These are phyloP conservation scores for Boletus subparvulus DNA, from an alignment of 768 basidiomycete genomes.

Conservation along the genomic window DNA sequence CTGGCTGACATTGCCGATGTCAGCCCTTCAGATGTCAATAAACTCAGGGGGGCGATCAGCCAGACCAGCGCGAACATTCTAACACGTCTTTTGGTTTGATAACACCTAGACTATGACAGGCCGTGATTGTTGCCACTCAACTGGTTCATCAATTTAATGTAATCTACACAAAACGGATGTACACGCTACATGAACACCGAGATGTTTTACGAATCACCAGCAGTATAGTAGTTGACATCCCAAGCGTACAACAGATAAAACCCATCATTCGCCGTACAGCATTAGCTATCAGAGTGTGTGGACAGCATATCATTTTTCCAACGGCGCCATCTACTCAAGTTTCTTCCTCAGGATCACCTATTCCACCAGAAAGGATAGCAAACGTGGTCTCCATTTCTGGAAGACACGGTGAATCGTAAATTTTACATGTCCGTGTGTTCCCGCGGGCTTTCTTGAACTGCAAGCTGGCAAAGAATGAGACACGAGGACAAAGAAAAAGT, in stretches of 20 bases:
- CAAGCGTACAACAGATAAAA: conserved; percentile 12
- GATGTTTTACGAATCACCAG: neutral
- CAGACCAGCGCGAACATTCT: conserved; percentile 84
- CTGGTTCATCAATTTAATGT: conserved; percentile 36
- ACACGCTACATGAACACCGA: neutral
- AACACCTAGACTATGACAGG: neutral
- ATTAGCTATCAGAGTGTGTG: neutral
- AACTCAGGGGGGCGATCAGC: conserved; percentile 74
- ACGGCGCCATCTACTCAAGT: conserved; percentile 33
- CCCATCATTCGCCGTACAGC: conserved; percentile 6
- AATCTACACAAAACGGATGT: conserved; percentile 15
- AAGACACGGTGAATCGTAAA: conserved; percentile 96
- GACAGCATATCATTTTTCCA: neutral
- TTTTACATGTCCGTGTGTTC: conserved; percentile 90
- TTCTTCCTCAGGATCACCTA: conserved; percentile 94
- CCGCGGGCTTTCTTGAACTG: conserved; percentile 92
- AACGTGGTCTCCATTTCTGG: conserved; percentile 97
- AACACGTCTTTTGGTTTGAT: conserved; percentile 76
- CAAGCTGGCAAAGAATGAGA: conserved; percentile 46
- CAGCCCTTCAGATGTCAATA: conserved; percentile 74
- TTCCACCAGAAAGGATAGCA: conserved; percentile 87
- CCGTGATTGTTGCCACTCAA: conserved; percentile 44
- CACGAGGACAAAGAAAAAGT: neutral
- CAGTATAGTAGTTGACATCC: neutral
- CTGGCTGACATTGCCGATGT: conserved; percentile 97